Evolutionary conservation across 805 yeast genomes (phyloP).

Genomic region (Nakazawaea ernobii): DNA sequence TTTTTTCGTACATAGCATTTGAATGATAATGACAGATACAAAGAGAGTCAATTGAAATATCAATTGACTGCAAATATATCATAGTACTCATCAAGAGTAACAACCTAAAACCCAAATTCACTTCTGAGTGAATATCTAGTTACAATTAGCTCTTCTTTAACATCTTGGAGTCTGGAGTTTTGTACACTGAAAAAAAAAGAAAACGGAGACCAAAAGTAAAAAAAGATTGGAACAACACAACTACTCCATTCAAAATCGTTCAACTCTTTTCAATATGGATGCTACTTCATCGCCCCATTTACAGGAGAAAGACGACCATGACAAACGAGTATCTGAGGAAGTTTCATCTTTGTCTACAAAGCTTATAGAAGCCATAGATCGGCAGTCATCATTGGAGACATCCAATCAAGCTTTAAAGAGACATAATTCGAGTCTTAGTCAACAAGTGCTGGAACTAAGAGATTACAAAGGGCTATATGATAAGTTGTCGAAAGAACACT

Average conservation of each 20-base stretch:
- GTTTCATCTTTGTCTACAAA: conserved; percentile 53
- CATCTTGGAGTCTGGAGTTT: too few species aligned
- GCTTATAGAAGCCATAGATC: conserved; percentile 54
- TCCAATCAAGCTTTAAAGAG: conserved; percentile 31
- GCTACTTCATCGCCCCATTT: neutral
- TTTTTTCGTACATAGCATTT: too few species aligned
- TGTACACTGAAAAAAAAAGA: too few species aligned
- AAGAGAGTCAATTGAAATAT: too few species aligned
- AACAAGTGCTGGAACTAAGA: conserved; percentile 21
- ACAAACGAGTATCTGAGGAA: conserved; percentile 44
- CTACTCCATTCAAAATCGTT: neutral
- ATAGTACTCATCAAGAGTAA: too few species aligned
- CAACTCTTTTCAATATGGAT: neutral
- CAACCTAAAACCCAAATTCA: too few species aligned
- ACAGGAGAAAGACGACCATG: conserved; percentile 25
- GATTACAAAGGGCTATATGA: neutral
- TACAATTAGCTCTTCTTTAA: too few species aligned
- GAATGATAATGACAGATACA: too few species aligned
- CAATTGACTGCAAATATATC: too few species aligned
- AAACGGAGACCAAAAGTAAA: neutral
- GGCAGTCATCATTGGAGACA: conserved; percentile 51
- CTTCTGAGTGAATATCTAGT: too few species aligned
- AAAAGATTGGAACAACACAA: neutral
- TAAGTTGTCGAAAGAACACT: conserved; percentile 6
- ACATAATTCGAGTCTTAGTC: conserved; percentile 27